phyloP scores from a whole-genome alignment of 148 eudicot species.

The Rhododendron vialii region DNA sequence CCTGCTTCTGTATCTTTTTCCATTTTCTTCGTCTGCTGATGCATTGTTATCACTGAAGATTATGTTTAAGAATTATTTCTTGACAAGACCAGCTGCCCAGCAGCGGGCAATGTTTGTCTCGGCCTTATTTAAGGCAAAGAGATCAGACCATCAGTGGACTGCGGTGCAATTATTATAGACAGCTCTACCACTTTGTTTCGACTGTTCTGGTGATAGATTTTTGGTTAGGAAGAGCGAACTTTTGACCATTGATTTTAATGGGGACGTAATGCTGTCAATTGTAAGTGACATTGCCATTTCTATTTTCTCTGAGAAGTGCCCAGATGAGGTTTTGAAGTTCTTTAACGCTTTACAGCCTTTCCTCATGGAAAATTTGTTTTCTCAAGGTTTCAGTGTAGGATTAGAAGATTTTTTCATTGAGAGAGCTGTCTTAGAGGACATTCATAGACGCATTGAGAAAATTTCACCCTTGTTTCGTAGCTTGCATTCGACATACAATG shows the following conservation, averaged over 20 bases:
- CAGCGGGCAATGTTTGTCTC: slow-evolving; percentile 72
- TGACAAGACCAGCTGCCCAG: slow-evolving; percentile 52
- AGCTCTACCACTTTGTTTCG: slow-evolving; percentile 55
- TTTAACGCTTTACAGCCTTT: slow-evolving; percentile 72
- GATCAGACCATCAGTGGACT: slow-evolving; percentile 59
- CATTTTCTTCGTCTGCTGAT: slow-evolving; percentile 22
- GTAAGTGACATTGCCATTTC: slow-evolving; percentile 63
- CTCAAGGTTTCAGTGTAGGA: slow-evolving; percentile 77
- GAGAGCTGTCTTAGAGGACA: slow-evolving; percentile 25
- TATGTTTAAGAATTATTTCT: slow-evolving; percentile 45
- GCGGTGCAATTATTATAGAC: slow-evolving; percentile 63
- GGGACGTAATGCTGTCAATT: slow-evolving; percentile 54
- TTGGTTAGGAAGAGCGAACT: slow-evolving; percentile 48
- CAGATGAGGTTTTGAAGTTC: slow-evolving; percentile 59
- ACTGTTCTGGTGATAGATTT: slow-evolving; percentile 56
- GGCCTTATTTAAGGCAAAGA: slow-evolving; percentile 38
- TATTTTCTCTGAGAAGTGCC: slow-evolving; percentile 63
- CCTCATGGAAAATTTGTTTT: slow-evolving; percentile 67
- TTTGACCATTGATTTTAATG: slow-evolving; percentile 42
- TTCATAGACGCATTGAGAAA: slow-evolving; percentile 44
- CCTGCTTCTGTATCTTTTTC: not conserved
- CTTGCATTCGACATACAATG: slow-evolving; percentile 50
- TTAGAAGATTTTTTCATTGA: slow-evolving; percentile 57
- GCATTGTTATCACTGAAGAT: slow-evolving; percentile 65
- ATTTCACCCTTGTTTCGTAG: slow-evolving; percentile 45